Base-by-base conservation (phyloP, 2,329 filamentous ascomycete species). In the Septoria linicola region DNA sequence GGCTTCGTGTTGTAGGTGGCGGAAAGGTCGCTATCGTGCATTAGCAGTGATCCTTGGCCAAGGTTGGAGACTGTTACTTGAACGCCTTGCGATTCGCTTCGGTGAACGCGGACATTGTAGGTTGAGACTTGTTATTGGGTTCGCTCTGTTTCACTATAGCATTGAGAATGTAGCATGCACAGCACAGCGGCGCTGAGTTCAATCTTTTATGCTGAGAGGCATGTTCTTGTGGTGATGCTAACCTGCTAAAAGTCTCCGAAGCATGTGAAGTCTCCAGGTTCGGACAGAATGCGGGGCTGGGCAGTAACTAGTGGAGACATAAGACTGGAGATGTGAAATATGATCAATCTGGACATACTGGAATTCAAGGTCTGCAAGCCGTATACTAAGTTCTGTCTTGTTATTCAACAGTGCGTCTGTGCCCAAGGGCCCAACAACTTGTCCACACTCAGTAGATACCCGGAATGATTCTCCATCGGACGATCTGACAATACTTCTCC, bases 401-500 rank as follows among this genome's bases (percentile, higher is more conserved):
- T 7, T 19, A 10, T 5, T 34, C 31, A 34, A n/a, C 5, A 34
- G 31, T n/a, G 11, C 31, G 13, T 39, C 17, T 16, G n/a, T 19
- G 19, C 13, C 11, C 8, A 17, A 39, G 11, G 5, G 19, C 13
- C 11, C 8, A 17, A 39, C 5, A 4, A 19, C 10, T 19, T 13
- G 6, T 39, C 17, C 25, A 41, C 25, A 20, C 10, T 43, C 58
- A 96, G 73, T 96, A 96, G 14, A 96, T 75, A 30, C 87, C 87
- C 4, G 92, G 92, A 34, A 96, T 72, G 61, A 97, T 95, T 66
- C 85, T 81, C 70, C 81, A 96, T 54, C 79, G 83, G 37, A 96
- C 92, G 66, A 84, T 80, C 71, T 84, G 83, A 71, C 87, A 90
- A 72, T 96, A 97, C 72, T 83, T 81, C 57, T 90, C 82, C 91